phyloP scores from a whole-genome alignment of 1,139 yeast genomes.

The Meyerozyma sp. region DNA sequence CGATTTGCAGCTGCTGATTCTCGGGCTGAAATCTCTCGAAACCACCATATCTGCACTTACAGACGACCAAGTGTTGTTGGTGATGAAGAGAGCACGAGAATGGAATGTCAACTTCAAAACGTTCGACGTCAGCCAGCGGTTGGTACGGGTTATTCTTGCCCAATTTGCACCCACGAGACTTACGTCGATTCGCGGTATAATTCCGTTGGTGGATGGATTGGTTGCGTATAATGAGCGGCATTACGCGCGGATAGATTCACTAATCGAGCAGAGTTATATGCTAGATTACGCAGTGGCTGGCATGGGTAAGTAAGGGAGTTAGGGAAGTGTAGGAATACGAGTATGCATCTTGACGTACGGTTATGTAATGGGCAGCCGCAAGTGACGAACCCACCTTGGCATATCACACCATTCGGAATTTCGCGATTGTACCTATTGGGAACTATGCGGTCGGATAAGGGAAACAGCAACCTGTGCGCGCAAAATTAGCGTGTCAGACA shows the following conservation, averaged over 20 bases:
- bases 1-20: constrained; percentile 37
- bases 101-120: constrained; percentile 92
- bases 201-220: constrained; percentile 64
- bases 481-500: no score
- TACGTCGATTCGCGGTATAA: constrained; percentile 61
- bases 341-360: not conserved
- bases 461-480: no score
- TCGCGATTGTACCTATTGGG: no score
- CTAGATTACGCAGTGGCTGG: constrained; percentile 81
- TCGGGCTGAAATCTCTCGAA: constrained; percentile 64
- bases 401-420: no score
- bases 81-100: constrained; percentile 76
- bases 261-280: constrained; percentile 79
- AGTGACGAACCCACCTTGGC: no score
- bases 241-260: constrained; percentile 63
- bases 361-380: not conserved
- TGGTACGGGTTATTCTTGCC: constrained; percentile 59
- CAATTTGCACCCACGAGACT: constrained; percentile 51
- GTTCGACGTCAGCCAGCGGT: constrained; percentile 72
- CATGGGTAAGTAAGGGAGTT: constrained; percentile 43
- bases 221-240: constrained; percentile 89
- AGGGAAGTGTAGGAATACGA: no score
- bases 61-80: constrained; percentile 50
- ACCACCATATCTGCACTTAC: constrained; percentile 53
- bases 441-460: no score